Conservation (phyloP, 2,329 filamentous ascomycete genomes). For the Neonectria neomacrospora region DNA sequence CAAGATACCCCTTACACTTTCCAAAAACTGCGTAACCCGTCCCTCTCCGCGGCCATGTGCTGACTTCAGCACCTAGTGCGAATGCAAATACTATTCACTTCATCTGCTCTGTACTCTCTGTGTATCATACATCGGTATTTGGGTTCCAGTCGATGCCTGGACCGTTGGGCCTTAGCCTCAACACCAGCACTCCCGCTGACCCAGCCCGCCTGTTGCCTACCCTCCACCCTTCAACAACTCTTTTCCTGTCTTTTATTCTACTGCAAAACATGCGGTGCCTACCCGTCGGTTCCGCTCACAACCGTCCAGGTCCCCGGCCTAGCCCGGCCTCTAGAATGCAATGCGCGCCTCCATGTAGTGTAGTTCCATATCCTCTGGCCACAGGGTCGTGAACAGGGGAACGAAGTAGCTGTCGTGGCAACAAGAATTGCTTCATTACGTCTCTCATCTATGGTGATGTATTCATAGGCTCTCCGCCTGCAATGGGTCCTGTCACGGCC, state of each 20-base stretch:
- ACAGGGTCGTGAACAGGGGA: constrained; percentile 35
- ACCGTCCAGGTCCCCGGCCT: constrained; percentile 12
- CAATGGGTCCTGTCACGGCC: constrained; percentile 59
- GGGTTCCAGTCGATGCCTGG: constrained; percentile 32
- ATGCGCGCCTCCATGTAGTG: constrained; percentile 30
- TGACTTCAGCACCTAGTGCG: constrained; percentile 31
- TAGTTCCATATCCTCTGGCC: constrained; percentile 32
- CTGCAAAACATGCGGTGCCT: constrained; percentile 11
- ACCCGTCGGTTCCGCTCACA: constrained; percentile 15
- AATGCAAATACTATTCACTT: constrained; percentile 39
- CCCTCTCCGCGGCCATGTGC: constrained; percentile 2
- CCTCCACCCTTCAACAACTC: constrained; percentile 11
- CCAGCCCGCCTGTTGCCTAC: constrained; percentile 19
- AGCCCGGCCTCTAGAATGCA: constrained; percentile 40
- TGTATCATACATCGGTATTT: constrained; percentile 44
- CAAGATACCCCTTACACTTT: constrained; percentile 28
- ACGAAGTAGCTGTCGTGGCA: constrained; percentile 46
- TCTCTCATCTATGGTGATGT: constrained; percentile 69
- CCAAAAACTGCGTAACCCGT: neutral
- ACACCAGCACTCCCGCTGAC: constrained; percentile 23
- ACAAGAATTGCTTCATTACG: constrained; percentile 66
- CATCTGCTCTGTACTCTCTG: constrained; percentile 32
- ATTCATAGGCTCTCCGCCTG: constrained; percentile 70
- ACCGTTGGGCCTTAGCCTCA: constrained; percentile 22
- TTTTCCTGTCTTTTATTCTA: constrained; percentile 13